Evolutionary conservation across 2,329 filamentous ascomycete species (phyloP), one percentile per base, ranked within the genome.

Genomic region (Phialemonium atrogriseum): DNA sequence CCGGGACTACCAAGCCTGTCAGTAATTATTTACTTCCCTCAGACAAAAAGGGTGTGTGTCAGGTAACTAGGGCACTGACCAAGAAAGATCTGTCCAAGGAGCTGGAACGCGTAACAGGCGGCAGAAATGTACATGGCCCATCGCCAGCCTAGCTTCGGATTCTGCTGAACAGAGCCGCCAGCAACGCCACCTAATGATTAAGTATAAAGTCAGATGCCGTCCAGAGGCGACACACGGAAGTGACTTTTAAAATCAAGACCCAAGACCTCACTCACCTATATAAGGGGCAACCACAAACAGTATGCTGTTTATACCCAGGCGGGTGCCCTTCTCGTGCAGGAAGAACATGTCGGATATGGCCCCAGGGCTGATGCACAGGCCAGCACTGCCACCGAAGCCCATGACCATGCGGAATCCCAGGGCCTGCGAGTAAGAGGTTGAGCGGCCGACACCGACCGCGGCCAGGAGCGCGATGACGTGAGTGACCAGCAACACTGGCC

Each of bases 291-390:
- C 22, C 5, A 41, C 39, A 20, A 41, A 28, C 14, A 41, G 20
- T 18, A 41, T 29, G 23, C 22, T 35, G 23, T 41, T 41, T 13
- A 41, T 22, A 9, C 39, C 39, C 39, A 41, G 36, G 15, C 39
- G 30, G 11, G 32, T 32, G 23, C 39, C 39, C 29, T 41, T 41
- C 24, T 41, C 36, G 22, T 41, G 39, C 21, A 38, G 22, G 19
- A 41, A 41, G 21, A 41, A 41, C 39, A 41, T 39, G 33, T 41
- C 39, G 8, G 39, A 41, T 25, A 41, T 41, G 17, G 39, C 27
- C 8, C 36, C 39, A 5, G 39, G 36, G 7, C 33, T 36, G 10
- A 41, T 41, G 17, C 36, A 38, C 3, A 41, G 21, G 14, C 32
- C 39, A 7, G 31, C 33, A n/a, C 29, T 33, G 15, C 32, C 39